phyloP scores from a whole-genome alignment of 371 early-diverging fungal species.

The Mucor piriformis region DNA sequence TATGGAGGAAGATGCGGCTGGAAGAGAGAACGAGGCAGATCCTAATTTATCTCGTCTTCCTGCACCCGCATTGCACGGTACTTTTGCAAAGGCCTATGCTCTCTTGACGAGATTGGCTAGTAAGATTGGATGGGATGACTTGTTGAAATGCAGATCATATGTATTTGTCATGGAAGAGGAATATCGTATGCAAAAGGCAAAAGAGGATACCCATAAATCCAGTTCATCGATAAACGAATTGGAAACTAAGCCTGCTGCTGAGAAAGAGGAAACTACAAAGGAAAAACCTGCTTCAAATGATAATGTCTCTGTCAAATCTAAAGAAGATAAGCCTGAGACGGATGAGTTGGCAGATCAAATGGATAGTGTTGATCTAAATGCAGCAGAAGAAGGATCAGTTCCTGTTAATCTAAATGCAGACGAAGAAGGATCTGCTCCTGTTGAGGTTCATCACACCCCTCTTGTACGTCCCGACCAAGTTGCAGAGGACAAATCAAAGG shows the following conservation, averaged over 20 bases:
- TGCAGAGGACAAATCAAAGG: constrained; percentile 40
- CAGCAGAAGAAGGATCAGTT: constrained; percentile 8
- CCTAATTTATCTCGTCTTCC: constrained; percentile 78
- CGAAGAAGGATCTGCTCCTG: neutral
- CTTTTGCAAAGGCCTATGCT: constrained; percentile 86
- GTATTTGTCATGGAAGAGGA: constrained; percentile 99
- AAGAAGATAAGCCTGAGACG: constrained; percentile 7
- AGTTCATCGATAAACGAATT: constrained; percentile 27
- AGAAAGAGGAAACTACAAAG: neutral
- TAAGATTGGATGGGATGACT: constrained; percentile 94
- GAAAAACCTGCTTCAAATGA: neutral
- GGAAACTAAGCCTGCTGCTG: neutral
- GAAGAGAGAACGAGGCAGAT: constrained; percentile 61
- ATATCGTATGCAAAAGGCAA: constrained; percentile 78
- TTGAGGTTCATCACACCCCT: constrained; percentile 28
- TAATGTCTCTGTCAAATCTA: neutral
- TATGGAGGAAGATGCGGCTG: constrained; percentile 74
- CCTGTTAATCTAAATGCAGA: constrained; percentile 38
- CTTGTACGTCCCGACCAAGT: constrained; percentile 44
- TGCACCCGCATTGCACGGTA: constrained; percentile 87
- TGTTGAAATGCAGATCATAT: constrained; percentile 79
- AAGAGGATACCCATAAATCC: constrained; percentile 58
- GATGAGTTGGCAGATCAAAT: neutral
- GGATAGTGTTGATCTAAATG: too few species aligned
- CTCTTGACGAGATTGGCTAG: constrained; percentile 79